phyloP scores from a whole-genome alignment of 2,329 filamentous ascomycete species.

The Nemania sp. region DNA sequence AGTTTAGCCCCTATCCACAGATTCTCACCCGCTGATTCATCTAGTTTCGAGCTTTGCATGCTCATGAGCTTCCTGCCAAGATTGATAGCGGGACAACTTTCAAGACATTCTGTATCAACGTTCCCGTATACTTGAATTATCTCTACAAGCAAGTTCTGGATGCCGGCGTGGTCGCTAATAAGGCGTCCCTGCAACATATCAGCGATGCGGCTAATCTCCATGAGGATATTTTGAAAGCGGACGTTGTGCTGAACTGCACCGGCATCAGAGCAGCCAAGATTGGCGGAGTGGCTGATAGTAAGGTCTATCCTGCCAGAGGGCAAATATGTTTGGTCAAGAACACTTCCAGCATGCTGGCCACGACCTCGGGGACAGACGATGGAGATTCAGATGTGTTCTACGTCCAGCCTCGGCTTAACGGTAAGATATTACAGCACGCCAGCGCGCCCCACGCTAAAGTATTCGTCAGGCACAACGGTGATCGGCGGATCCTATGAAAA shows the following conservation, averaged over 20 bases:
- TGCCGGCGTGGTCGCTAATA: not conserved
- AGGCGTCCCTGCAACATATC: not conserved
- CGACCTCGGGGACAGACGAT: not conserved
- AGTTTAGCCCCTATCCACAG: not conserved
- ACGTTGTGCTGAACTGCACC: not conserved
- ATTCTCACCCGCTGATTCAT: not conserved
- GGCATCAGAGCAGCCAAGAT: not conserved
- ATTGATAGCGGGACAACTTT: not conserved
- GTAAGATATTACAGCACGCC: too few species aligned
- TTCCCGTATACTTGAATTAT: not conserved
- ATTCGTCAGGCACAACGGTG: not conserved
- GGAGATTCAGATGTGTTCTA: not conserved
- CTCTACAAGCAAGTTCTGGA: not conserved
- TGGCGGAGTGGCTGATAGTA: not conserved
- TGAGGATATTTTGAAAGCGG: not conserved
- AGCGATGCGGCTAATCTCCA: not conserved
- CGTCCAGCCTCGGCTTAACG: not conserved
- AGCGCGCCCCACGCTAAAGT: too few species aligned
- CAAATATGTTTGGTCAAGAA: not conserved
- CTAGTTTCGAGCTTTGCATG: not conserved
- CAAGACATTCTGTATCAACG: constrained; percentile 3
- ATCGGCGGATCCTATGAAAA: not conserved
- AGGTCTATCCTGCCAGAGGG: not conserved
- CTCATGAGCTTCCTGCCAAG: not conserved
- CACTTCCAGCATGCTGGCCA: not conserved